Evolutionary conservation across 345 rosid genomes (phyloP), one percentile per base, ranked within the genome.

Genomic region (Murraya paniculata): DNA sequence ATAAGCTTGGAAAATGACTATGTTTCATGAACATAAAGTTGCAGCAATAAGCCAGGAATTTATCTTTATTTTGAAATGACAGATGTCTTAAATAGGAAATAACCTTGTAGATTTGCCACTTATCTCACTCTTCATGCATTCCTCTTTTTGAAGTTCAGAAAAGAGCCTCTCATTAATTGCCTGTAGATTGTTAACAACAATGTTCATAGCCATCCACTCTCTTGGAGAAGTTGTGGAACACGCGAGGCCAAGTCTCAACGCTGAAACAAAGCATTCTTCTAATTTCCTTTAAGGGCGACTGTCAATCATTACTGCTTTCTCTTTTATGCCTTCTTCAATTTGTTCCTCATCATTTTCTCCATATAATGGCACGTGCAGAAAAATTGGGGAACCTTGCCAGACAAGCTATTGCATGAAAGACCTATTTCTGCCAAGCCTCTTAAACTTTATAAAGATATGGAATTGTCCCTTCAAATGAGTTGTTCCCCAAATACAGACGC

Each of bases 211-310:
- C 73, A 74, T 81, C 41, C 82, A 68, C 13, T 81, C 18, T 48
- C 28, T n/a, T 1, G 81, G 76, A 11, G 64, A 66, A 33, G n/a
- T 65, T 18, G 67, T 19, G 61, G 83, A 77, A 56, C 88, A 83
- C 0, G 77, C 41, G 0, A 83, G 74, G 65, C 86, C 84, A 35
- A 83, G 66, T 59, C 55, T 58, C 78, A 83, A 13, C 7, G 79
- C 45, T 8, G 73, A 69, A 71, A 35, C 67, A 65, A 83, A 62
- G 35, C 79, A 81, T 76, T 85, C 79, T 64, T 71, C 64, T 27
- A 61, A 16, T 24, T 7, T 57, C 2, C 39, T 65, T 73, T 7
- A 9, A 19, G 19, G 25, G 19, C 38, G 60, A 1, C 18, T 50
- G 22, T 38, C 59, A 58, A 7, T 69, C 9, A 56, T 75, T 56